phyloP scores from a whole-genome alignment of 2,329 filamentous ascomycete species.

The Macrophomina phaseolina region DNA sequence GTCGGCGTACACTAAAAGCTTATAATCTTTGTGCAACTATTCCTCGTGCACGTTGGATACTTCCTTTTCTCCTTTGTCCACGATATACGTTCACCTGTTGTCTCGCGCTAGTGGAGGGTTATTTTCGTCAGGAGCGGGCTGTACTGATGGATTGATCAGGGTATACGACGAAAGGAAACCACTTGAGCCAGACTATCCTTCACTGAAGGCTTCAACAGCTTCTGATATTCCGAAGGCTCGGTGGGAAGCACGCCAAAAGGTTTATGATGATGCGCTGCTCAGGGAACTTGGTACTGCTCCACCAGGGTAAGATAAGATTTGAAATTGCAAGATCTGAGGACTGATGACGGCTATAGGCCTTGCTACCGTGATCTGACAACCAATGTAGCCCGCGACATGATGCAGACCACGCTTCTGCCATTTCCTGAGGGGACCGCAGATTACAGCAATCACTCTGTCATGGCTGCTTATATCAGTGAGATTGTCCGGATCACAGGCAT shows the following conservation, averaged over 20 bases:
- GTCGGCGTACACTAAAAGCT: no score
- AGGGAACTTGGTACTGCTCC: slow-evolving; percentile 29
- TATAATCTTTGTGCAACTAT: no score
- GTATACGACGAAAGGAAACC: slow-evolving; percentile 57
- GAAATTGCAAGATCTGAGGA: no score
- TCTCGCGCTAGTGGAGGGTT: no score
- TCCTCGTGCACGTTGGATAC: no score
- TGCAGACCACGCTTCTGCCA: slow-evolving; percentile 54
- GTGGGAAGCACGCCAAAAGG: neutral
- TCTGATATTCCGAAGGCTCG: slow-evolving; percentile 16
- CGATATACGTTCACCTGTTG: no score
- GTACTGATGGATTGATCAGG: slow-evolving; percentile 40
- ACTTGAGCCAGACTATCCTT: slow-evolving; percentile 55
- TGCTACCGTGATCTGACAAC: slow-evolving; percentile 61
- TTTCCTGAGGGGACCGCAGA: slow-evolving; percentile 68
- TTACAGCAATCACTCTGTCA: slow-evolving; percentile 61
- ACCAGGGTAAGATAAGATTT: slow-evolving; percentile 25
- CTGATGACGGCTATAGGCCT: slow-evolving; percentile 43
- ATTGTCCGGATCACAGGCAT: slow-evolving; percentile 60
- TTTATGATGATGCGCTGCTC: slow-evolving; percentile 25
- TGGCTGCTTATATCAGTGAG: slow-evolving; percentile 67
- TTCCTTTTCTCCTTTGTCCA: no score
- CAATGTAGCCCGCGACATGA: slow-evolving; percentile 59
- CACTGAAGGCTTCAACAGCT: slow-evolving; percentile 26
- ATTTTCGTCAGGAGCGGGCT: no score